Base-by-base conservation (phyloP, 441 rosid genomes). In the Bocquillonia castaneifolia region DNA sequence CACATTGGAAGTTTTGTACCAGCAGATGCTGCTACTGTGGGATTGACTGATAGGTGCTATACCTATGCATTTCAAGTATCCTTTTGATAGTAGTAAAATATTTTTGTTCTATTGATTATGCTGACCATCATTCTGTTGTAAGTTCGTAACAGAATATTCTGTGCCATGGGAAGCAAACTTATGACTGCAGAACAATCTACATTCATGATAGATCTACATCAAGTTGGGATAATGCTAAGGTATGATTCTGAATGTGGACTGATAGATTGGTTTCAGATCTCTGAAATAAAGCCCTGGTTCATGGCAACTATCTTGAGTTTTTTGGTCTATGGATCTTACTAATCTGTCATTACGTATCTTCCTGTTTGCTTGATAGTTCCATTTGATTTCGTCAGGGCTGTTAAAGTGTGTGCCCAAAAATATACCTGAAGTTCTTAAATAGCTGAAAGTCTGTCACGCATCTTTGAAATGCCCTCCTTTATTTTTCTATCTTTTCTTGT, bases 1-100 rank as follows among this genome's bases (percentile, higher is more conserved):
- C 99, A 93, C 82, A 91, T 93, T 22, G 99, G 97, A 77, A 91
- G 99, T 83, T 93, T 89, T 80, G 97, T 94, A 76, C 99, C 99
- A 14, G 97, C 99, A 74, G 96, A 94, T 70, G 82, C 96, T 67
- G 99, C 99, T 64, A 88, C 90, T 56, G 82, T 94, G 76, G 99
- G 99, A 59, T 81, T 94, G 85, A 94, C 97, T 34, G 97, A 94
- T 78, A 88, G 99, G 99, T 90, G 44, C 28, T 20, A 69, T 59
- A 26, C 57, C 50, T 52, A 31, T 66, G 68, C 31, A 62, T 69
- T 72, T 67, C 69, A 48, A 44, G 51, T 37, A 64, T 73, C 54
- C 69, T 63, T 36, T 61, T 66, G 71, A 71, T 55, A 63, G 45
- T 60, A 53, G 7, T 57, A 36, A 28, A 64, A 50, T 34, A 22